Conservation (phyloP, 2,329 filamentous ascomycete genomes). For the Neonectria coccinea region DNA sequence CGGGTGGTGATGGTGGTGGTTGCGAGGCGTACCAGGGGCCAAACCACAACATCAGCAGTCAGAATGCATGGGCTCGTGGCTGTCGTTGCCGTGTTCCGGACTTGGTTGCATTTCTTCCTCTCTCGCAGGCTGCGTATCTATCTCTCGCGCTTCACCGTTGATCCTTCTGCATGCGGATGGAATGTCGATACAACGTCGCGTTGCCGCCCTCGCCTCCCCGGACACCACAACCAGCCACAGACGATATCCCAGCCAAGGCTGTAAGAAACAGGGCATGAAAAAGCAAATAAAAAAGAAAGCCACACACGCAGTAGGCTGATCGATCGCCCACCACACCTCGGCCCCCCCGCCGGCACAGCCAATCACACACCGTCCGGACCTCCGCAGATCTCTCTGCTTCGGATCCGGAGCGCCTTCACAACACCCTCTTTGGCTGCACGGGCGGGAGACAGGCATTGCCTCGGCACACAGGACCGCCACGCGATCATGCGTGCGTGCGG, state of each 20-base stretch:
- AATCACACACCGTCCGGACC: not conserved
- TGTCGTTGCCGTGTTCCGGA: conserved; percentile 2
- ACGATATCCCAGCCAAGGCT: too few relatives aligned
- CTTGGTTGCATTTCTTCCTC: not conserved
- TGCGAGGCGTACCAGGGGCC: not conserved
- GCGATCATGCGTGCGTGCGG: not conserved
- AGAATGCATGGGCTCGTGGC: not conserved
- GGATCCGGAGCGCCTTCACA: not conserved
- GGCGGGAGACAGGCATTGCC: not conserved
- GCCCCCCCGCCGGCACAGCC: not conserved
- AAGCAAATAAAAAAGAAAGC: not conserved
- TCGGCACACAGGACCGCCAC: not conserved
- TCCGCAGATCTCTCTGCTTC: not conserved
- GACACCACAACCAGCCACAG: not conserved
- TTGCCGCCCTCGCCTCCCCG: not conserved
- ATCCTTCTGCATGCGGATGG: not conserved
- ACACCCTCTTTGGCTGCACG: not conserved
- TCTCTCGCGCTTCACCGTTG: not conserved
- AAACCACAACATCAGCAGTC: not conserved
- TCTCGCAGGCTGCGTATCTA: not conserved
- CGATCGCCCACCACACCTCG: not conserved
- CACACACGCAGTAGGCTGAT: not conserved
- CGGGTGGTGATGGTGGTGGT: not conserved
- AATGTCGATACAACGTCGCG: too few relatives aligned
- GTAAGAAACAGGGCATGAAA: not conserved